phyloP scores from a whole-genome alignment of 139 green algal species.

The Chloropicon primus region DNA sequence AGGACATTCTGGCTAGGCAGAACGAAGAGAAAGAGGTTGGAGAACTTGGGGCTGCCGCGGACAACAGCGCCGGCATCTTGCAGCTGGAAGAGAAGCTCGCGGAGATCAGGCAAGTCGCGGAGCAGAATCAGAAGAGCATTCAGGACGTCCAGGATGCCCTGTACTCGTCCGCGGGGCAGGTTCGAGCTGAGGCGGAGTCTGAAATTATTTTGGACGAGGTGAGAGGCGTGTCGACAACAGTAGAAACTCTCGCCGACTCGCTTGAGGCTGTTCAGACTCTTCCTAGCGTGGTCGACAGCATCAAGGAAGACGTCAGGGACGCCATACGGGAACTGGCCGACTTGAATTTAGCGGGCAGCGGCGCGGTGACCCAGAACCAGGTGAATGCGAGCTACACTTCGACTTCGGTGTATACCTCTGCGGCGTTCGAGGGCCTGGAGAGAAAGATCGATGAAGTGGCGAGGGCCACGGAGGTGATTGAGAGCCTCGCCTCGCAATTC shows the following conservation, averaged over 20 bases:
- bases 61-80: neutral
- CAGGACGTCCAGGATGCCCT: neutral
- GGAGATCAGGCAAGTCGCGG: neutral
- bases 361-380: neutral
- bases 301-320: neutral
- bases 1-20: neutral
- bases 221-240: neutral
- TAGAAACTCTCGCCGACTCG: neutral
- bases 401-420: neutral
- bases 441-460: neutral
- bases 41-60: neutral
- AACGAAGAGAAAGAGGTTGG: too few relatives aligned
- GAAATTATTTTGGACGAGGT: neutral
- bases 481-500: neutral
- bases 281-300: neutral
- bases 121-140: neutral
- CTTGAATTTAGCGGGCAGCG: neutral
- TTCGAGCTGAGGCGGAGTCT: neutral
- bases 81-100: neutral
- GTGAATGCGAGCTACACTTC: neutral
- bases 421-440: neutral
- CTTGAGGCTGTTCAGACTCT: neutral
- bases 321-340: neutral
- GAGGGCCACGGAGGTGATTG: neutral
- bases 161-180: neutral